Base-by-base conservation (phyloP, 208 protist species). In the Leishmania guyanensis region DNA sequence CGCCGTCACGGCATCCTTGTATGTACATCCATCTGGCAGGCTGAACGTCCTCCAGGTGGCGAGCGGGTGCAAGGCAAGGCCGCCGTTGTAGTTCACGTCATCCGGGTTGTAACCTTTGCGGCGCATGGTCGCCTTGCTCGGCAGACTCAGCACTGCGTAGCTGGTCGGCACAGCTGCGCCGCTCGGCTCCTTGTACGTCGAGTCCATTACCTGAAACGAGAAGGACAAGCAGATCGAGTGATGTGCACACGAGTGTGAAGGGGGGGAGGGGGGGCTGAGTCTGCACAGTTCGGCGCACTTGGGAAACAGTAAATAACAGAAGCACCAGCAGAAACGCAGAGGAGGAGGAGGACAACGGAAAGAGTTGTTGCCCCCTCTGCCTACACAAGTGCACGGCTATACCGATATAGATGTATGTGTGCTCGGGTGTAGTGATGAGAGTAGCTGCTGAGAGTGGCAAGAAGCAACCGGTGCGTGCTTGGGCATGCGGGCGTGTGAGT, bases 31-130 rank as follows among this genome's bases (percentile, higher is more conserved):
- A 12, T 66, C 75, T 6, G 87, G 89, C 9, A 97, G 84, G 43
- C 82, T 87, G 77, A 88, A 87, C 58, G 87, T 96, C 64, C 79
- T 79, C 92, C 94, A 97, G 66, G 78, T 90, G 54, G 94, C 87
- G 53, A 95, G 89, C 65, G 94, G 91, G 82, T 97, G 94, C 16
- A 84, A 85, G 71, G 94, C 89, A 48, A 84, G 79, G 60, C 86
- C 87, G 75, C 84, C 83, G 82, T 90, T 91, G 74, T 88, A 89
- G 82, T 84, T 76, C 8, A 90, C 83, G 26, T 89, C 82, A 4
- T 87, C 81, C 51, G 92, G 86, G 79, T 92, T 84, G 85, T 91
- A 95, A 64, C 92, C 94, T 78, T 94, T 95, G 60, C 91, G 89
- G 50, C 88, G 88, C 79, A 97, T 89, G 64, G 89, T 88, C 29